Conservation (phyloP, 768 basidiomycete species). For the Clavulina sp. region DNA sequence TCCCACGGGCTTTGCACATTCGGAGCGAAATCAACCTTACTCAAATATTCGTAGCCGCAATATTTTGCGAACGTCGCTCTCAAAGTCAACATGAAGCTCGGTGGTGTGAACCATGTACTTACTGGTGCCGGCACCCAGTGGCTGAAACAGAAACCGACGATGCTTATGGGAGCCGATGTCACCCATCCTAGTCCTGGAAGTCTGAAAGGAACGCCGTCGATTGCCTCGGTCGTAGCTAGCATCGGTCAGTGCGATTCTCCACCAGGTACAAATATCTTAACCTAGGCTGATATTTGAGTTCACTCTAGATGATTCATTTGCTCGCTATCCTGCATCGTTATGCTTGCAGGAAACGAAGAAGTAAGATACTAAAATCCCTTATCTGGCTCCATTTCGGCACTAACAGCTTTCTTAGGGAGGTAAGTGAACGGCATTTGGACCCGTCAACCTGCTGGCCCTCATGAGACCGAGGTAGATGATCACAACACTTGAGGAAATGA, state of each 20-base stretch:
- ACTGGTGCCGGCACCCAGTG: constrained; percentile 33
- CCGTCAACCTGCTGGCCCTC: too few relatives aligned
- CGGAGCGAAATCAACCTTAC: too few relatives aligned
- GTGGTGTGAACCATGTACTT: constrained; percentile 59
- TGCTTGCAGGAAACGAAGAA: constrained; percentile 51
- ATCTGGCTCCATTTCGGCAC: neutral
- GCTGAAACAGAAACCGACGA: constrained; percentile 50
- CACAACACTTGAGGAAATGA: constrained; percentile 43
- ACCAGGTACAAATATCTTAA: neutral
- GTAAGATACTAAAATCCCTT: constrained; percentile 31
- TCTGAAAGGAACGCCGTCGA: constrained; percentile 58
- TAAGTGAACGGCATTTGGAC: too few relatives aligned
- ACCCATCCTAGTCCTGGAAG: constrained; percentile 69
- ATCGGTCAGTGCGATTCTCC: neutral
- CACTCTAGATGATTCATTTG: constrained; percentile 40
- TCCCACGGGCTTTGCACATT: constrained; percentile 16
- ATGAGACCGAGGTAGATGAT: too few relatives aligned
- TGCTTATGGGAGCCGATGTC: constrained; percentile 75
- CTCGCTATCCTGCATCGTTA: constrained; percentile 63
- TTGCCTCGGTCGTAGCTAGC: constrained; percentile 70
- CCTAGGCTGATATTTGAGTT: neutral
- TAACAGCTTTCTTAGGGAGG: too few relatives aligned
- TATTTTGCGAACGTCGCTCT: constrained; percentile 62
- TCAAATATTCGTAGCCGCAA: too few relatives aligned
- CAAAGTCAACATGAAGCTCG: constrained; percentile 71